phyloP scores from a whole-genome alignment of 176 grass and related monocot species.

The Eleusine indica region DNA sequence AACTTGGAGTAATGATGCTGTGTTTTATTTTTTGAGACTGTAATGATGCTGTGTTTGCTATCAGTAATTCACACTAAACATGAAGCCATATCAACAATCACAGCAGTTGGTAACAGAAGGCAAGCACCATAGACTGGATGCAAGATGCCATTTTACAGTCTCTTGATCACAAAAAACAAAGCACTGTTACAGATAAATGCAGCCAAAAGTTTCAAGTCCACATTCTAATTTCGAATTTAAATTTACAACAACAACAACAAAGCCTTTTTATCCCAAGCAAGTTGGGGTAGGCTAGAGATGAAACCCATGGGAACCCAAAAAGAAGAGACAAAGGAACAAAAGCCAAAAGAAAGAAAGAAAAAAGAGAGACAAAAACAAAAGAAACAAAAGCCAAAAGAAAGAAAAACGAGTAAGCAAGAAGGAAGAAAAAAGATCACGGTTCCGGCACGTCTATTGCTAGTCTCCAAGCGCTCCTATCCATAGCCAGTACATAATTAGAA shows the following conservation, averaged over 20 bases:
- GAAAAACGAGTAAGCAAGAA: too few species aligned
- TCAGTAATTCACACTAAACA: neutral
- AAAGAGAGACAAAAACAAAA: too few species aligned
- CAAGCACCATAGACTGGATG: slow-evolving; percentile 12
- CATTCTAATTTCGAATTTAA: neutral
- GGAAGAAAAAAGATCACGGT: too few species aligned
- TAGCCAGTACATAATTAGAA: neutral
- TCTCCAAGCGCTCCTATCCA: too few species aligned
- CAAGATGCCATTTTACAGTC: neutral
- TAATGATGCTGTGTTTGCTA: neutral
- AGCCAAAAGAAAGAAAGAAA: too few species aligned
- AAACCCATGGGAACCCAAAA: too few species aligned
- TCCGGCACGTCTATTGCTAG: too few species aligned
- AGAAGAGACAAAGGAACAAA: too few species aligned
- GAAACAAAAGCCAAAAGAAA: too few species aligned
- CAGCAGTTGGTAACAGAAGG: neutral
- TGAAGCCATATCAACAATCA: neutral
- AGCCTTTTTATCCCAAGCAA: too few species aligned
- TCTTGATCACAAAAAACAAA: neutral
- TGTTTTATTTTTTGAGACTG: neutral
- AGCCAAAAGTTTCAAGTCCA: neutral
- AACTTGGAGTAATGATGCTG: neutral
- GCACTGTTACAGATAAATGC: neutral
- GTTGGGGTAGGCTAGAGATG: too few species aligned
- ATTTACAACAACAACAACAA: too few species aligned